A percentile compares a stretch with the other conserved stretches of the same genome.
Conservation (phyloP, 2,329 filamentous ascomycete genomes). For the Parasarocladium wereldwijsianum region DNA sequence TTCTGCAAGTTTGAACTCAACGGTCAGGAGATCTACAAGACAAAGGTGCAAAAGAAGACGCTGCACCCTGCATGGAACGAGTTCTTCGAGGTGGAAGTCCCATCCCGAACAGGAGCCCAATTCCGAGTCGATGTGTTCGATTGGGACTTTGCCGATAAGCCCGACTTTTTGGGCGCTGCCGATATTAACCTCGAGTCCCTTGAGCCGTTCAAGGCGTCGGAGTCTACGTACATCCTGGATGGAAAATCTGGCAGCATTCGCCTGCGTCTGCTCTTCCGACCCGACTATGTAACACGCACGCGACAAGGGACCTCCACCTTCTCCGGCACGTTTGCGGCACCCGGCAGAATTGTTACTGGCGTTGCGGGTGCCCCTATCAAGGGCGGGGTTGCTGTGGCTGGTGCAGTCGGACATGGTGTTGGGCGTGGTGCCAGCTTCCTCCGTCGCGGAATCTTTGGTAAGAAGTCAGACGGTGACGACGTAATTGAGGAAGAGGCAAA, state of each 20-base stretch:
- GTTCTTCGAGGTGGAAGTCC: constrained; percentile 72
- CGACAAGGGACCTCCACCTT: constrained; percentile 89
- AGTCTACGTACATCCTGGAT: constrained; percentile 61
- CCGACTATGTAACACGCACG: constrained; percentile 75
- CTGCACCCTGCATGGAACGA: constrained; percentile 93
- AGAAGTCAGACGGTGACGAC: constrained; percentile 48
- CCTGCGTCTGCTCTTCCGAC: constrained; percentile 79
- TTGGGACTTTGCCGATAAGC: constrained; percentile 93
- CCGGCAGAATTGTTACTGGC: constrained; percentile 74
- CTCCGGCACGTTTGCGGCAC: constrained; percentile 71
- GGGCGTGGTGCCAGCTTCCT: constrained; percentile 86
- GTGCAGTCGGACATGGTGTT: constrained; percentile 60
- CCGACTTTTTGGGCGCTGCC: constrained; percentile 72
- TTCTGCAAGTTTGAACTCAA: constrained; percentile 92
- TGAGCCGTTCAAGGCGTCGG: constrained; percentile 72
- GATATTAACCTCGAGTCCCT: constrained; percentile 63
- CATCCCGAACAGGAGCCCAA: constrained; percentile 71
- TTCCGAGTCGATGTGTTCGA: constrained; percentile 79
- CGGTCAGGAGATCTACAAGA: constrained; percentile 84
- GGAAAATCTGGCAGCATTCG: constrained; percentile 79
- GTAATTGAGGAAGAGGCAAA: constrained; percentile 21
- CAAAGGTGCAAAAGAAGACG: constrained; percentile 93
- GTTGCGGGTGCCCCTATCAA: constrained; percentile 86
- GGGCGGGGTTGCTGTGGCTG: constrained; percentile 65
- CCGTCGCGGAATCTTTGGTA: constrained; percentile 65